Conservation (phyloP, 768 basidiomycete genomes). For the Leccinum barrowsii region DNA sequence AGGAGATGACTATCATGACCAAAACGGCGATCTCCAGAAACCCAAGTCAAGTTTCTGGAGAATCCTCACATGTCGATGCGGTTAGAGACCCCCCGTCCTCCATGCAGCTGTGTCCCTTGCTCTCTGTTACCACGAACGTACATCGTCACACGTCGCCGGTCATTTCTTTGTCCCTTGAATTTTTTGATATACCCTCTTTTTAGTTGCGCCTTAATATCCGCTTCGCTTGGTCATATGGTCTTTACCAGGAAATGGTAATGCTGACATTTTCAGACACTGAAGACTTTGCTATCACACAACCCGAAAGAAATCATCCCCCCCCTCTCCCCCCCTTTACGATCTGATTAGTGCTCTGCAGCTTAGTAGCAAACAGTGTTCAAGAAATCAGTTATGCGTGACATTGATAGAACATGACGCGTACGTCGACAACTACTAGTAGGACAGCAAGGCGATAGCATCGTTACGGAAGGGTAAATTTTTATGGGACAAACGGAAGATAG, state of each 20-base stretch:
- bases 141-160: constrained; percentile 30
- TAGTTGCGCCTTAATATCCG: constrained; percentile 36
- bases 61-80: constrained; percentile 79
- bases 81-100: constrained; percentile 31
- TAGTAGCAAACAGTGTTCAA: constrained; percentile 21
- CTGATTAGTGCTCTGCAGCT: constrained; percentile 31
- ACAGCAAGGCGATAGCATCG: not conserved
- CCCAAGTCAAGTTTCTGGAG: constrained; percentile 57
- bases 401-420: not conserved
- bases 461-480: not conserved
- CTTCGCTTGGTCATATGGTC: constrained; percentile 33
- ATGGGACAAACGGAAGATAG: not conserved
- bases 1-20: constrained; percentile 54
- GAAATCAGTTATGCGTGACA: constrained; percentile 11
- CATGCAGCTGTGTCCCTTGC: constrained; percentile 14
- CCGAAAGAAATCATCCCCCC: constrained; percentile 11
- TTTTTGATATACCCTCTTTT: constrained; percentile 34
- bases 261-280: constrained; percentile 24
- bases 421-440: not conserved
- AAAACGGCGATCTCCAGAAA: constrained; percentile 50
- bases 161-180: constrained; percentile 35
- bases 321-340: constrained; percentile 20
- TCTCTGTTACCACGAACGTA: constrained; percentile 27
- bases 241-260: constrained; percentile 27
- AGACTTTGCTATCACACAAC: constrained; percentile 26